phyloP scores from a whole-genome alignment of 139 green algal genomes.

The Monoraphidium neglectum region DNA sequence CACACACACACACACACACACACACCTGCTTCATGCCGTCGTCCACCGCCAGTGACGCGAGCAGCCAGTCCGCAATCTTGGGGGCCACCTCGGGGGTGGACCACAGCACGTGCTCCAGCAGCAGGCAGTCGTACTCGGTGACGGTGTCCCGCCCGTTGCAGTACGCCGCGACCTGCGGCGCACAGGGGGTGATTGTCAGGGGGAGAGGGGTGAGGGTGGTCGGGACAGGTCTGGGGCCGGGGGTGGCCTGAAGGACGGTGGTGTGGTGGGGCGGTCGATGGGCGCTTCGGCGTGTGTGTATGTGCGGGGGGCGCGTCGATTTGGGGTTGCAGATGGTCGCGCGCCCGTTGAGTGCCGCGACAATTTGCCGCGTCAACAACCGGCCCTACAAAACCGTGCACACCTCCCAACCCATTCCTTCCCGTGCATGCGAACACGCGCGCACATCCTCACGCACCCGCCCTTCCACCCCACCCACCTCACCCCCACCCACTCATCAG shows the following conservation, averaged over 20 bases:
- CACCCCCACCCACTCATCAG: not conserved
- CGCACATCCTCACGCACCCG: too few relatives aligned
- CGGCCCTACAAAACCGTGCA: too few relatives aligned
- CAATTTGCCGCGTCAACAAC: too few relatives aligned
- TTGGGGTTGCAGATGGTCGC: too few relatives aligned
- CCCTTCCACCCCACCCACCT: not conserved
- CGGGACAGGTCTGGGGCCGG: too few relatives aligned
- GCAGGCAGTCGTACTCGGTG: conserved; percentile 79
- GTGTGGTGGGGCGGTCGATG: not conserved
- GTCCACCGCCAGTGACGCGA: conserved; percentile 70
- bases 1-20: not conserved
- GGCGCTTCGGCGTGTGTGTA: too few relatives aligned
- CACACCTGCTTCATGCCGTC: conserved; percentile 73
- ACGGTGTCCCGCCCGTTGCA: conserved; percentile 70
- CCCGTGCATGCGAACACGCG: too few relatives aligned
- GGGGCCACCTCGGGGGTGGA: conserved; percentile 72
- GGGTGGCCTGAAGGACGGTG: too few relatives aligned
- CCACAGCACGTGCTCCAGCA: conserved; percentile 92
- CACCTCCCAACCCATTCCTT: too few relatives aligned
- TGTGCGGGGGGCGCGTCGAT: too few relatives aligned
- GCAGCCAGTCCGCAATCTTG: conserved; percentile 81
- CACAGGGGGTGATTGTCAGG: not conserved
- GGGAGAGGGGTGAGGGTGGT: too few relatives aligned
- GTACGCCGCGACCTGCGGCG: conserved; percentile 75
- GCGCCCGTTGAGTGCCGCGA: too few relatives aligned